Base-by-base conservation (phyloP, 495 filamentous ascomycete species). In the Podospora pseudoanserina region DNA sequence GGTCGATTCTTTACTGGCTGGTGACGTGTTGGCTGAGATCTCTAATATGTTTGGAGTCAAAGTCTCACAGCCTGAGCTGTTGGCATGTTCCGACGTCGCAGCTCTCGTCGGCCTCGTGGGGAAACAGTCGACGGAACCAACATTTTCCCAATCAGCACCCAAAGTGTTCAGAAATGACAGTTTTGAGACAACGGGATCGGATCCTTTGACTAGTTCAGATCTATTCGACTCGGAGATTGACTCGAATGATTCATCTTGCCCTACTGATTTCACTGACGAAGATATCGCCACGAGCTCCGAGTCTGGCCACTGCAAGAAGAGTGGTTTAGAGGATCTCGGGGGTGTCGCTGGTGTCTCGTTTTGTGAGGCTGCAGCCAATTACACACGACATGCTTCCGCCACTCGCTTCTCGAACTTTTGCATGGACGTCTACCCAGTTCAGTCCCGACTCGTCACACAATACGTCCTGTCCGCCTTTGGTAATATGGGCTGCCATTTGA, bases 391-490 rank as follows among this genome's bases (percentile, higher is more conserved):
- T 18, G 55, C 55, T 20, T 19, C n/a, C n/a, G 18, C 15, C 16
- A 61, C 23, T 2, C 34, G 39, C 5, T 71, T 71, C 16, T 19
- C 60, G 13, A 56, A 66, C 34, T 85, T 81, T 65, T 81, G 74
- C 66, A 32, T 23, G 4, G 55, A 70, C 0, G 80, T 76, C 5
- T 81, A 79, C 56, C 79, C 77, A 0, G 6, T 65, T 1, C 80
- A 84, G 54, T 66, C 75, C 19, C 26, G 15, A 4, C 76, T 85
- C 2, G 77, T 83, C 0, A 49, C 77, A 2, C 70, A 74, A 2
- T 85, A 84, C 67, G 70, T 79, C 5, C 68, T 80, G 2, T 78
- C 81, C 59, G 79, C 80, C 13, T 83, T 85, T 59, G 67, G 60
- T 7, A 53, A 65, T 7, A 70, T 84, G 3, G 80, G 80, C 0